Base-by-base conservation (phyloP, 169 alveolate genomes). In the Plasmodium yoelii region DNA sequence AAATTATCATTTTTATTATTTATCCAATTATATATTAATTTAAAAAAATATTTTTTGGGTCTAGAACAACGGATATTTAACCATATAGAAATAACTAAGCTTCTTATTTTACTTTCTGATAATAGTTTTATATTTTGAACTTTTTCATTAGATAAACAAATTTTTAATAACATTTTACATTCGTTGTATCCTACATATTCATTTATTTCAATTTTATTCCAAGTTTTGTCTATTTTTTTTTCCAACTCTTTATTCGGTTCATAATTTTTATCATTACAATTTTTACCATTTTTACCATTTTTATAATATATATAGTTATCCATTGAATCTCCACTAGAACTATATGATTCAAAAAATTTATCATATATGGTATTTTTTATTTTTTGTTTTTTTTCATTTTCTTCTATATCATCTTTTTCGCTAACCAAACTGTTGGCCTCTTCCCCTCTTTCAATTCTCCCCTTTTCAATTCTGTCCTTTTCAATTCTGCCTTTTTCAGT, bases 21-120 rank as follows among this genome's bases (percentile, higher is more conserved):
- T 13, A 77, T 65, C 88, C 88, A 77, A 64, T 77, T 77, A 64
- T 46, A 77, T 3, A 77, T 26, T 63, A 77, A 64, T 64, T 77
- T 77, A 1, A 77, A 2, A 15, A 77, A 57, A 51, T 67, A 77
- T 63, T 65, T 63, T 46, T 77, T 63, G 7, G 88, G 88, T 51
- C 72, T 65, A 5, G 88, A 77, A n/a, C 77, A 63, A 6, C 28
- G 64, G 19, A 77, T 77, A 77, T 77, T 55, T 5, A 57, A 64
- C 88, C 88, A 77, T 26, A 77, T 77, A 0, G 88, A 77, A 15
- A 77, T 51, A 8, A 77, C 88, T 24, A 77, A 47, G 26, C 39
- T 64, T 22, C 88, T 47, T 24, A 77, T 53, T 19, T 77, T 77
- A 39, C 74, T 63, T 8, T 74, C 28, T 4, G 67, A 39, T 26